Evolutionary conservation across 2,329 filamentous ascomycete species (phyloP).

Genomic region (Orbilia blumenaviensis): DNA sequence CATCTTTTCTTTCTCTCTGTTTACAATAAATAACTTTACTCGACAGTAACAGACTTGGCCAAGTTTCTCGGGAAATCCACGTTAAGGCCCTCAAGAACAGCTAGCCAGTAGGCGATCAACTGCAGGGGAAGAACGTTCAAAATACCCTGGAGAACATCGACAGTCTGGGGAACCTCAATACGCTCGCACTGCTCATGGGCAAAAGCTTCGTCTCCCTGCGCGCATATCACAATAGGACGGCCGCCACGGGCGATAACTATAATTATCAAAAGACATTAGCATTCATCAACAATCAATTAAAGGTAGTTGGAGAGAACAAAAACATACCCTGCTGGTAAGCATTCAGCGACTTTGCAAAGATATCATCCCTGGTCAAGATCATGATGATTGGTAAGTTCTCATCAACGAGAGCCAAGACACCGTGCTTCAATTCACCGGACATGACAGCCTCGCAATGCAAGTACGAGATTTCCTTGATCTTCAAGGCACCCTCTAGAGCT

Average conservation of each 20-base stretch:
- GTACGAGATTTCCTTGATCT: conserved; percentile 99
- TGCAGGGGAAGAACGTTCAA: conserved; percentile 98
- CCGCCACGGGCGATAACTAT: conserved; percentile 91
- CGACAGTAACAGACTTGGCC: conserved; percentile 98
- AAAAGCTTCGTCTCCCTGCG: conserved; percentile 88
- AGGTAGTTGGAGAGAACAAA: neutral
- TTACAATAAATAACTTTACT: conserved; percentile 68
- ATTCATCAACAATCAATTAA: conserved; percentile 31
- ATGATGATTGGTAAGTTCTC: conserved; percentile 99
- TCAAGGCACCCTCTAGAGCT: conserved; percentile 93
- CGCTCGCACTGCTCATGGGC: conserved; percentile 86
- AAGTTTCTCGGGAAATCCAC: conserved; percentile 98
- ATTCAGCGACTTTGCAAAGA: conserved; percentile 99
- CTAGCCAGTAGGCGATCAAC: conserved; percentile 98
- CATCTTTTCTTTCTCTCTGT: neutral
- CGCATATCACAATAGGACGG: conserved; percentile 99
- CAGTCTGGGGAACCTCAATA: conserved; percentile 96
- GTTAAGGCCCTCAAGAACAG: conserved; percentile 92
- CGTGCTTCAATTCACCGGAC: conserved; percentile 99
- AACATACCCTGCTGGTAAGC: conserved; percentile 91
- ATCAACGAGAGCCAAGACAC: conserved; percentile 94
- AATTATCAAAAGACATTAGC: conserved; percentile 57
- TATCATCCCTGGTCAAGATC: conserved; percentile 94
- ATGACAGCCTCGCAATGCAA: conserved; percentile 99
- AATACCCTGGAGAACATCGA: conserved; percentile 93